Base-by-base conservation (phyloP, 2,329 filamentous ascomycete species). In the Tolypocladium amazonense region DNA sequence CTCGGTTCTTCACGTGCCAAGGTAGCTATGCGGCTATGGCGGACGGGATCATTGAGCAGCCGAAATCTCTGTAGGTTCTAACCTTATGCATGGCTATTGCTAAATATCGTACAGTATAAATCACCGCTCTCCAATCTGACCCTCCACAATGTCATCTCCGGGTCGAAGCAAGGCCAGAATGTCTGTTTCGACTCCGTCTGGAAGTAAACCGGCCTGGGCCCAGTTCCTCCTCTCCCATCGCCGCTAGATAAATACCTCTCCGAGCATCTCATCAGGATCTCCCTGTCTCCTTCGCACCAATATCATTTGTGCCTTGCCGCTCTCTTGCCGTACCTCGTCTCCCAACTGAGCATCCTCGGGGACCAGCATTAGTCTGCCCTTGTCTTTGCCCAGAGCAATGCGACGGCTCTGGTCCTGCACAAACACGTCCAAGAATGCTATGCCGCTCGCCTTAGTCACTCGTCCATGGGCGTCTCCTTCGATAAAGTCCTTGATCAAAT, bases 401-500 rank as follows among this genome's bases (percentile, higher is more conserved):
- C 65, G 68, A 59, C 63, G 66, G 15, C 60, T 66, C 37, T 59
- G 59, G 62, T 66, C 70, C 59, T 61, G 65, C 41, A 65, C 69
- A 57, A 64, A 71, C 43, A 60, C 41, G 50, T 66, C 64, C 55
- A 68, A 65, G 60, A 66, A 71, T 11, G 61, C 63, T 35, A 68
- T 62, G 9, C 70, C 67, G 57, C 65, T 66, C 54, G 69, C 67
- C 33, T 69, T 59, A 58, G 65, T 61, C 45, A 64, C 59, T 27
- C 65, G 64, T 7, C 65, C 64, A 11, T 64, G 67, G 59, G 45
- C 58, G 7, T 43, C 18, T 3, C 65, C 69, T 53, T 68, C 67
- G 56, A 71, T 65, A 39, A 70, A 67, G 47, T 73, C 71, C 33
- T 65, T 63, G 60, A 73, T 70, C 43, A 73, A 63, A 37, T 73